Evolutionary conservation across 169 alveolate genomes (phyloP), one percentile per base, ranked within the genome.

Genomic region (Plasmodium billcollinsi): DNA sequence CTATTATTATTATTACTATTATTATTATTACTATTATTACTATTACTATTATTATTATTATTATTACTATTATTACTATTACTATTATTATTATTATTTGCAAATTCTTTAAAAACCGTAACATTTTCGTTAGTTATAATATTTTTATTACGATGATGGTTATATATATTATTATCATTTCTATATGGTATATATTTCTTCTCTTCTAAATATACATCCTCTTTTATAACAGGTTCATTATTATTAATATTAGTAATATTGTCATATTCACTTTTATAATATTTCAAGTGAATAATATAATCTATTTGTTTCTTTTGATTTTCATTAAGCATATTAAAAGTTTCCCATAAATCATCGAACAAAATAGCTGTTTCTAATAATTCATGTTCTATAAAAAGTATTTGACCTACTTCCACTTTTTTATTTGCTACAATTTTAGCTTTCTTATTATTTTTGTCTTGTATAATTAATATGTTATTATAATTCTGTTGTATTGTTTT

Each of bases 341-440:
- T 47, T 6, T 73, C 52, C 91, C 89, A 80, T 63, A 78, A 74
- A 12, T 88, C 70, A 45, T 74, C 59, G 21, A 88, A 67, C 63
- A 49, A 33, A 69, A 91, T 91, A 29, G 92, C 75, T 6, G 89
- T 91, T 59, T 88, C 85, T 59, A 85, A 24, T 20, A 91, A 69
- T 58, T 50, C 50, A n/a, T 71, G 63, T 58, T 75, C 88, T 18
- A 72, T 69, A 39, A 83, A 83, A 18, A 73, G 66, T 18, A 78
- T 86, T 7, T 83, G 59, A 12, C 91, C 91, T 20, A 70, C 71
- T 69, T 83, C 91, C 8, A 56, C 73, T 54, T 63, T 89, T 59
- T 63, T 61, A 59, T 72, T 74, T 20, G 88, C 73, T 43, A 83
- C 90, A 21, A 83, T 62, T 76, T 89, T 89, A 26, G 20, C 59